phyloP scores from a whole-genome alignment of 176 grass and related monocot genomes.

The Elymus sibiricus region DNA sequence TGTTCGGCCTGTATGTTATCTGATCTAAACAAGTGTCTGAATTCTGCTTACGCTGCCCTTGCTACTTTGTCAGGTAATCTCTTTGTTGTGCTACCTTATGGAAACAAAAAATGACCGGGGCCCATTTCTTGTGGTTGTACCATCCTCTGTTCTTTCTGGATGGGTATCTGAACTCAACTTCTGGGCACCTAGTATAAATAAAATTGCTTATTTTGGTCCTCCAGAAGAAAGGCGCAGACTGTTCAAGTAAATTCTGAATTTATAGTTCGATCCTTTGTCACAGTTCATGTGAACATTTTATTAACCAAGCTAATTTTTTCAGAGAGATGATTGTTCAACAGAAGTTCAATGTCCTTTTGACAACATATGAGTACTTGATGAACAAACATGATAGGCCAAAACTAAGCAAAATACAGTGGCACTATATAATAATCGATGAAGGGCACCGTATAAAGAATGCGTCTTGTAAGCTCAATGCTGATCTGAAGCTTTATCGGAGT shows the following conservation, averaged over 20 bases:
- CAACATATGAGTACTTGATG: slow-evolving; percentile 99
- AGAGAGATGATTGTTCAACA: slow-evolving; percentile 99
- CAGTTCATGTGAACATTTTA: slow-evolving; percentile 11
- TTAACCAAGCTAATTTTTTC: slow-evolving; percentile 42
- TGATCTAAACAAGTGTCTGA: background rate
- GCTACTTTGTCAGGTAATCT: slow-evolving; percentile 70
- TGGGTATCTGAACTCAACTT: slow-evolving; percentile 92
- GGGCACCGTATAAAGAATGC: slow-evolving; percentile 99
- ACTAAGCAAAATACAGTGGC: slow-evolving; percentile 98
- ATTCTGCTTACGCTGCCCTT: slow-evolving; percentile 13
- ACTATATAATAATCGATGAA: slow-evolving; percentile 99
- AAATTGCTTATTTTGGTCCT: slow-evolving; percentile 94
- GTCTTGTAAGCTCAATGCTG: slow-evolving; percentile 98
- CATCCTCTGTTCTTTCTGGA: slow-evolving; percentile 91
- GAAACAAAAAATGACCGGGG: slow-evolving; percentile 98
- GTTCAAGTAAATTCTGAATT: slow-evolving; percentile 74
- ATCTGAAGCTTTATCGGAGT: slow-evolving; percentile 93
- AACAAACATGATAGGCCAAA: slow-evolving; percentile 99
- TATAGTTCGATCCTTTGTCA: slow-evolving; percentile 16
- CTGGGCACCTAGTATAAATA: slow-evolving; percentile 97
- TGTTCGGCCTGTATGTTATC: background rate
- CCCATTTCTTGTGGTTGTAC: slow-evolving; percentile 95
- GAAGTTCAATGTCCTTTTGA: slow-evolving; percentile 98
- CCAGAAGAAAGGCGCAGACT: slow-evolving; percentile 95
- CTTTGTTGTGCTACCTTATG: slow-evolving; percentile 97